A percentile compares a stretch with the other conserved stretches of the same genome.
Evolutionary conservation across 208 protist species (phyloP).

Genomic region (Lotmaria passim): DNA sequence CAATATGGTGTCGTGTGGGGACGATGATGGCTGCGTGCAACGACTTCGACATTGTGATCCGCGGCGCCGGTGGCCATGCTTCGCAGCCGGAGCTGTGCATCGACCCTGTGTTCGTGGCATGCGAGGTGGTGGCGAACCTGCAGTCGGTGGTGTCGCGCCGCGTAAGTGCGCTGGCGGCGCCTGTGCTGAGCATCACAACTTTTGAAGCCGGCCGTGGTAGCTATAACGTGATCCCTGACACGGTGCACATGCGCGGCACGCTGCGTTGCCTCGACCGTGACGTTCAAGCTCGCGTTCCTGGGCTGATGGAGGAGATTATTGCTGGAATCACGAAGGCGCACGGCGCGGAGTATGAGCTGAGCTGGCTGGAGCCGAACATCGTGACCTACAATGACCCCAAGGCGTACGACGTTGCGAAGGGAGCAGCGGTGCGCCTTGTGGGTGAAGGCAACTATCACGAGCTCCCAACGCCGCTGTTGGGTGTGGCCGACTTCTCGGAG

Average conservation of each 20-base stretch:
- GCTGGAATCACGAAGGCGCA: conserved; percentile 56
- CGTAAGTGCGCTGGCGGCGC: conserved; percentile 55
- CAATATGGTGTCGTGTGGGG: conserved; percentile 30
- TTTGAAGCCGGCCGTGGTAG: conserved; percentile 55
- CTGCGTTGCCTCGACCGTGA: conserved; percentile 59
- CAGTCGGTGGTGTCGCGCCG: conserved; percentile 72
- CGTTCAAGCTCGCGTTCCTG: conserved; percentile 17
- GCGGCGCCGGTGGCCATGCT: conserved; percentile 68
- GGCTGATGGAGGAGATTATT: background rate
- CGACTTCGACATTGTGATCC: conserved; percentile 75
- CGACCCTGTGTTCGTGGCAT: conserved; percentile 64
- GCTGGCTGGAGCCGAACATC: conserved; percentile 83
- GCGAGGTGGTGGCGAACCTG: conserved; percentile 61
- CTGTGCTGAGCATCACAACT: conserved; percentile 66
- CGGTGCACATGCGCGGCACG: conserved; percentile 67
- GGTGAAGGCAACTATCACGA: conserved; percentile 47
- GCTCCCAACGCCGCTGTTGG: conserved; percentile 43
- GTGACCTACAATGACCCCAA: conserved; percentile 74
- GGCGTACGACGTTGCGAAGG: conserved; percentile 61
- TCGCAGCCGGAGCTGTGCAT: conserved; percentile 70
- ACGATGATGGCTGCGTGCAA: conserved; percentile 59
- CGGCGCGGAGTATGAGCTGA: conserved; percentile 50
- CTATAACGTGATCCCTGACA: conserved; percentile 80
- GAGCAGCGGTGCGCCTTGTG: conserved; percentile 42
- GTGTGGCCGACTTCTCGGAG: conserved; percentile 67